Percentiles rank a stretch among this genome's conserved stretches.
phyloP scores from a whole-genome alignment of 2,329 filamentous ascomycete genomes.

The Nemania abortiva region DNA sequence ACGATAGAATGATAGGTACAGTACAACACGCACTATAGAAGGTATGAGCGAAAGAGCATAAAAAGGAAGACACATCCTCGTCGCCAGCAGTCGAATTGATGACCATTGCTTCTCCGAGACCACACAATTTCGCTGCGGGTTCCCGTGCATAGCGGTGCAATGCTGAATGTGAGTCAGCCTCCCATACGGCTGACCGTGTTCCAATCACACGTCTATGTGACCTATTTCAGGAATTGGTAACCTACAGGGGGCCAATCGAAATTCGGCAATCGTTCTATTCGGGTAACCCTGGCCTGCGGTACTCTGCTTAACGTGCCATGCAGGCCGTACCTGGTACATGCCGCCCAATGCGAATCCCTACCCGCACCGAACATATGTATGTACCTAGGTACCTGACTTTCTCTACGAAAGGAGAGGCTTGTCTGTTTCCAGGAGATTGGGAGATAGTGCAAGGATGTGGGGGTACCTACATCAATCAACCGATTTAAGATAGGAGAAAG shows the following conservation, averaged over 20 bases:
- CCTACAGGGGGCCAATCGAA: constrained; percentile 26
- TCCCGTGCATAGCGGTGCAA: background rate
- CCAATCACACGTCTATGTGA: constrained; percentile 2
- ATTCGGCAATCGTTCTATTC: constrained; percentile 21
- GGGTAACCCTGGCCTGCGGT: constrained; percentile 16
- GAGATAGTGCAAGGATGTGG: constrained; percentile 18
- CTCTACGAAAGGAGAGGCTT: background rate
- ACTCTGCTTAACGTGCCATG: constrained; percentile 15
- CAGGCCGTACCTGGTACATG: background rate
- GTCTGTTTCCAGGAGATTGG: constrained; percentile 25
- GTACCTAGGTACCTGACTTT: constrained; percentile 4
- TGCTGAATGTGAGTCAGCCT: constrained; percentile 19
- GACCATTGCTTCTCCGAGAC: constrained; percentile 12
- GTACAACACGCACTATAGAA: background rate
- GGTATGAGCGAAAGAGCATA: constrained; percentile 36
- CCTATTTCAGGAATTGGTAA: constrained; percentile 31
- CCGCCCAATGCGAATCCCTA: constrained; percentile 1
- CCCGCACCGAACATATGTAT: constrained; percentile 1
- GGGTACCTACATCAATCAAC: constrained; percentile 16
- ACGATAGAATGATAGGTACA: constrained; percentile 10
- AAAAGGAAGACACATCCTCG: constrained; percentile 39
- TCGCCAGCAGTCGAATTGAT: background rate
- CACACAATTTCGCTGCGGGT: constrained; percentile 24
- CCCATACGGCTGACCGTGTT: background rate
- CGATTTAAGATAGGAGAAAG: constrained; percentile 20